These are phyloP conservation scores for Betula pendula DNA, from an alignment of 306 rosid genomes.

Conservation along the genomic window DNA sequence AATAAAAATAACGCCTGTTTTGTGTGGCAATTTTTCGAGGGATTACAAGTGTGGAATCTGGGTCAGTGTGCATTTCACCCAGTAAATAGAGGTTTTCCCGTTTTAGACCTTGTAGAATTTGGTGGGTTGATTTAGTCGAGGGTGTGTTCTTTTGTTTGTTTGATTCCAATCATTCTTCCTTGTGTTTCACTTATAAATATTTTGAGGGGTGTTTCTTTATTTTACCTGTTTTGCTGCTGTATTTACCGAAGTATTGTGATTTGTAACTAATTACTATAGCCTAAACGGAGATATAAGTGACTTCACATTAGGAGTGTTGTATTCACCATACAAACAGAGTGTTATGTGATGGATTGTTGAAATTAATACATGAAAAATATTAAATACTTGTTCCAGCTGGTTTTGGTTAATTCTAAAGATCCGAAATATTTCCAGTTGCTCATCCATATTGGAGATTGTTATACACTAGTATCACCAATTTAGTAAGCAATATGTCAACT, in stretches of 20 bases:
- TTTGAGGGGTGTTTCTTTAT: slow-evolving; percentile 12
- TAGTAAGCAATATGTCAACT: not conserved
- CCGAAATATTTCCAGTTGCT: not conserved
- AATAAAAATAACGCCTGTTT: slow-evolving; percentile 33
- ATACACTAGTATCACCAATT: not conserved
- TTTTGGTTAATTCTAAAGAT: not conserved
- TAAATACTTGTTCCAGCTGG: not conserved
- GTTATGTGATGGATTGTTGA: not conserved
- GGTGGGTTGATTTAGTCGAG: slow-evolving; percentile 45
- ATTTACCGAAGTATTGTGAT: slow-evolving; percentile 22
- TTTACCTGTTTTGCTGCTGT: slow-evolving; percentile 15
- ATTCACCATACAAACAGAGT: not conserved
- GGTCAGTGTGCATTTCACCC: slow-evolving; percentile 18
- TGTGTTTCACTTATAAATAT: not conserved
- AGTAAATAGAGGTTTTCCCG: slow-evolving; percentile 5
- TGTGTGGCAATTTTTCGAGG: slow-evolving; percentile 19
- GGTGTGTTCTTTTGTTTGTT: slow-evolving; percentile 49
- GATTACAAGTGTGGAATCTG: slow-evolving; percentile 14
- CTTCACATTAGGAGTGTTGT: not conserved
- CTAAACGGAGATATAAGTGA: slow-evolving; percentile 23
- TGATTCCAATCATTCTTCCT: slow-evolving; percentile 42
- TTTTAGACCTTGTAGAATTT: slow-evolving; percentile 52
- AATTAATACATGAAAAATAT: not conserved
- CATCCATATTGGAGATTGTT: not conserved
- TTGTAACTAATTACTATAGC: slow-evolving; percentile 31